phyloP scores from a whole-genome alignment of 106 monocot genomes.

The Dendrobium officinale region DNA sequence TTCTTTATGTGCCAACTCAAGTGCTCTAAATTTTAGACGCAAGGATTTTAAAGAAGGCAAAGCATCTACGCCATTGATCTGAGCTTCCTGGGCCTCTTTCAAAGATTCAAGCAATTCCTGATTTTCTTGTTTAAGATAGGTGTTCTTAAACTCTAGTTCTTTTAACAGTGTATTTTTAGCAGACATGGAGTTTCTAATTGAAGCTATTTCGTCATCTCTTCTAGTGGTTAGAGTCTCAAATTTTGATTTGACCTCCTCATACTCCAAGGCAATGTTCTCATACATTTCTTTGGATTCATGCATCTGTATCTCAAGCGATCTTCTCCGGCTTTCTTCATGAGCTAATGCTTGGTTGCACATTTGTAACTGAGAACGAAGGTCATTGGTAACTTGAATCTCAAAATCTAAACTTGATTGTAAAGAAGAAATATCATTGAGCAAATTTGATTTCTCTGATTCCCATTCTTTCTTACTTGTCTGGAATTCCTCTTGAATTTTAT shows the following conservation, averaged over 20 bases:
- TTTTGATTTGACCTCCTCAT: constrained; percentile 42
- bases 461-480: constrained; percentile 37
- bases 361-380: constrained; percentile 39
- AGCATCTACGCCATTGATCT: constrained; percentile 43
- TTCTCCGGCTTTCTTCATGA: constrained; percentile 81
- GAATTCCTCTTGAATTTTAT: constrained; percentile 49
- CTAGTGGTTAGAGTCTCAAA: constrained; percentile 29
- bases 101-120: constrained; percentile 48
- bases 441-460: constrained; percentile 45
- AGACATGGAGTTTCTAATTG: constrained; percentile 53
- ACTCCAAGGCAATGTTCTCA: constrained; percentile 59
- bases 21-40: constrained; percentile 46
- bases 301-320: constrained; percentile 64
- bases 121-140: constrained; percentile 59
- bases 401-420: constrained; percentile 56
- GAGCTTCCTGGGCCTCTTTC: constrained; percentile 56
- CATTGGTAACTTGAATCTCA: constrained; percentile 32
- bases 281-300: constrained; percentile 45
- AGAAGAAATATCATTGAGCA: constrained; percentile 43
- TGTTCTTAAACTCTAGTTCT: constrained; percentile 47
- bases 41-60: constrained; percentile 40
- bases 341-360: constrained; percentile 78
- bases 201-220: constrained; percentile 78
- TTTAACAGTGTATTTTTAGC: constrained; percentile 45
- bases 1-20: constrained; percentile 55